A percentile compares a stretch with the other conserved stretches of the same genome.
phyloP scores from a whole-genome alignment of 2,329 filamentous ascomycete species.

The Cladosporium colombiae region DNA sequence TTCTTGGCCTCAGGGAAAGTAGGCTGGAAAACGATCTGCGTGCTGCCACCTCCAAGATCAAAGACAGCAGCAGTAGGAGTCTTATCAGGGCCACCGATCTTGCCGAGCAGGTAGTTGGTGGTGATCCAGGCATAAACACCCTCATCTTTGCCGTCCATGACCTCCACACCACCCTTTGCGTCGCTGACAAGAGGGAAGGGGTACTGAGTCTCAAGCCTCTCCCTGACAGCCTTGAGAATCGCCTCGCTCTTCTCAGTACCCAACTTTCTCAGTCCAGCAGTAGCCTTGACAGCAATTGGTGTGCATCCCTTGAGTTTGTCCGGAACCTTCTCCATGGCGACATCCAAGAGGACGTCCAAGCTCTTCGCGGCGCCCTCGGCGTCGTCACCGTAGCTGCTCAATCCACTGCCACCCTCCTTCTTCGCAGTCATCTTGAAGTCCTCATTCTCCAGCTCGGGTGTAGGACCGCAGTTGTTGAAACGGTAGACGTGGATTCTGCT shows the following conservation, averaged over 20 bases:
- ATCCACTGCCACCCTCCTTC: constrained; percentile 71
- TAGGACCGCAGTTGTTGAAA: constrained; percentile 96
- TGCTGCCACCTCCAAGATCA: constrained; percentile 93
- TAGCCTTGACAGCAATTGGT: constrained; percentile 96
- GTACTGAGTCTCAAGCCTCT: constrained; percentile 81
- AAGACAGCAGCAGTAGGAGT: constrained; percentile 91
- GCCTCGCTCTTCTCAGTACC: constrained; percentile 77
- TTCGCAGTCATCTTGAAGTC: constrained; percentile 92
- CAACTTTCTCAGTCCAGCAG: constrained; percentile 85
- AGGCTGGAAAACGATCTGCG: constrained; percentile 97
- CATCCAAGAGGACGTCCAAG: constrained; percentile 82
- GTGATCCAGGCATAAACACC: constrained; percentile 99
- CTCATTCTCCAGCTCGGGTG: constrained; percentile 92
- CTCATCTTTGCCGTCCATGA: constrained; percentile 97
- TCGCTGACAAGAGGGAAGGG: constrained; percentile 91
- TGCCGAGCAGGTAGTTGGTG: constrained; percentile 95
- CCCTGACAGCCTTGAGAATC: constrained; percentile 82
- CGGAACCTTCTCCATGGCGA: constrained; percentile 81
- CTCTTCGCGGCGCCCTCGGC: constrained; percentile 86
- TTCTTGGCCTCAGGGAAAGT: constrained; percentile 74
- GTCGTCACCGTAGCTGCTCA: constrained; percentile 86
- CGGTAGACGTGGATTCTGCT: constrained; percentile 98
- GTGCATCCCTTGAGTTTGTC: constrained; percentile 88
- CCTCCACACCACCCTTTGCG: constrained; percentile 83
- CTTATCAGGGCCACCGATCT: constrained; percentile 90